Evolutionary conservation across 495 filamentous ascomycete genomes (phyloP).

Genomic region (Aspergillus nidulans): DNA sequence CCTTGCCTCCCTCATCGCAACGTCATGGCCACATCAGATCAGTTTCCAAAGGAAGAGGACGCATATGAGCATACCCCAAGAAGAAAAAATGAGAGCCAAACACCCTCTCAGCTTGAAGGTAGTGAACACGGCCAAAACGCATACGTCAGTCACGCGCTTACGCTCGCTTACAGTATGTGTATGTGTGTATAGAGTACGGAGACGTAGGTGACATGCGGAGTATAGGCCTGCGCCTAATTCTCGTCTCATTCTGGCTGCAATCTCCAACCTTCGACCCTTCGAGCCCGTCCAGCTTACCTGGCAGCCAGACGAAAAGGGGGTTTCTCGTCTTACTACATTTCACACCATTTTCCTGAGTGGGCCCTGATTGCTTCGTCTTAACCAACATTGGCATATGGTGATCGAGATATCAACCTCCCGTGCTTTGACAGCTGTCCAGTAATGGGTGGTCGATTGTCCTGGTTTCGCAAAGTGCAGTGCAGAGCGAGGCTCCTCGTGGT

Average conservation of each 20-base stretch:
- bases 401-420: not conserved
- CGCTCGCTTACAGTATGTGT: not conserved
- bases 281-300: not conserved
- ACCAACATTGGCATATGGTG: no score
- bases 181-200: not conserved
- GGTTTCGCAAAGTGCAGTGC: not conserved
- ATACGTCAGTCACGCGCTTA: not conserved
- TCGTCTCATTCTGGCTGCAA: not conserved
- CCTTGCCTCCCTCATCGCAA: not conserved
- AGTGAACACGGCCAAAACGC: not conserved
- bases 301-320: not conserved
- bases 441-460: not conserved
- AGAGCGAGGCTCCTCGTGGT: no score
- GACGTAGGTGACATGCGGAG: not conserved
- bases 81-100: not conserved
- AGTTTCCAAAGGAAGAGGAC: not conserved
- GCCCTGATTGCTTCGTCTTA: no score
- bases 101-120: not conserved
- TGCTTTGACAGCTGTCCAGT: not conserved
- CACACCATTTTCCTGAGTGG: no score
- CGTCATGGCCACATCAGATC: not conserved
- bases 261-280: not conserved
- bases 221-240: not conserved
- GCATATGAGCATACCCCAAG: not conserved
- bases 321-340: no score